A percentile compares a stretch with the other conserved stretches of the same genome.
Conservation (phyloP, 1,284 basidiomycete species). For the Cerrena zonata region DNA sequence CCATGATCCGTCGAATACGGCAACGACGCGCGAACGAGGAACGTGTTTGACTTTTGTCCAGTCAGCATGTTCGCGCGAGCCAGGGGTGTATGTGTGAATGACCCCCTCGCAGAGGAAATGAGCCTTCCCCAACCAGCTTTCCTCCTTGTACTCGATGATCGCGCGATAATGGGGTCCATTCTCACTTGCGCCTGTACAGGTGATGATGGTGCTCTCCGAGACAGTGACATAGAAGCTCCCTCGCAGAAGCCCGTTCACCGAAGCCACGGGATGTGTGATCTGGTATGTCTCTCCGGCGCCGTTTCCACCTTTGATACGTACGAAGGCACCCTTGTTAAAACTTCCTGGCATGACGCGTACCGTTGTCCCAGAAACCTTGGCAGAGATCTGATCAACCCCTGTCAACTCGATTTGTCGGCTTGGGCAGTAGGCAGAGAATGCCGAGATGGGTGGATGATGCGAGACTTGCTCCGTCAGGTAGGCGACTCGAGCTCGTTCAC, state of each 20-base stretch:
- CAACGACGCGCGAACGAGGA: conserved; percentile 72
- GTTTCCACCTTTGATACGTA: conserved; percentile 67
- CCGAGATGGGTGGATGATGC: conserved; percentile 93
- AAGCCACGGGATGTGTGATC: conserved; percentile 84
- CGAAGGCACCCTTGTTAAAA: conserved; percentile 84
- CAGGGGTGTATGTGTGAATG: conserved; percentile 74
- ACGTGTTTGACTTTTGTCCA: conserved; percentile 92
- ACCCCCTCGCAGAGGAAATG: conserved; percentile 87
- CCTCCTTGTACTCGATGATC: conserved; percentile 93
- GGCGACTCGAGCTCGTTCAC: conserved; percentile 52
- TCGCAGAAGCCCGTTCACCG: conserved; percentile 87
- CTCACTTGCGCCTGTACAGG: conserved; percentile 55
- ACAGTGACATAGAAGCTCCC: conserved; percentile 89
- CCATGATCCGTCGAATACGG: conserved; percentile 87
- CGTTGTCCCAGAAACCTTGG: conserved; percentile 81
- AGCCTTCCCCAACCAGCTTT: conserved; percentile 91
- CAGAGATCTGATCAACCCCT: conserved; percentile 89
- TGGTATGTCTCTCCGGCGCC: conserved; percentile 82
- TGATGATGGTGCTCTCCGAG: conserved; percentile 75
- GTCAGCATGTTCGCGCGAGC: conserved; percentile 56
- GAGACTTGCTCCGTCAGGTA: conserved; percentile 84
- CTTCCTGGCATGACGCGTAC: conserved; percentile 79
- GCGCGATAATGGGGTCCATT: conserved; percentile 63
- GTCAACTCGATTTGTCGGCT: conserved; percentile 64
- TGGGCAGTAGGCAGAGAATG: conserved; percentile 79